These are phyloP conservation scores for Ceratocystis huliohia DNA, from an alignment of 2,329 filamentous ascomycete genomes.

Conservation along the genomic window DNA sequence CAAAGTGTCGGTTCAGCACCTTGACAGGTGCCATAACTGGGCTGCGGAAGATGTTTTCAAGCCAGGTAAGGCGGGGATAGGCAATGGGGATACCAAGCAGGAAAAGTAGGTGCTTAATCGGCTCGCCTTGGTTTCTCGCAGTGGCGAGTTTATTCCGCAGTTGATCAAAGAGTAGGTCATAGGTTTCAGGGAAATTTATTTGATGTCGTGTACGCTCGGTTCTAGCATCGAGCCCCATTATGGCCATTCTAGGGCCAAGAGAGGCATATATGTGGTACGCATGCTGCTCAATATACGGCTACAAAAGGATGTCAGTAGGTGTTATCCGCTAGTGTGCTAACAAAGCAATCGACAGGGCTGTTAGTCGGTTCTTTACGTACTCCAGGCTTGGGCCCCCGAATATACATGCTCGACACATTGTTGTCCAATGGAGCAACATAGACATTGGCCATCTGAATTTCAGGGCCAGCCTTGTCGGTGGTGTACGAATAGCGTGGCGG, in stretches of 20 bases:
- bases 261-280: conserved; percentile 80
- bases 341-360: not conserved
- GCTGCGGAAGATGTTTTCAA: conserved; percentile 81
- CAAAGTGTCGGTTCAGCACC: conserved; percentile 81
- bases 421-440: conserved; percentile 52
- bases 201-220: conserved; percentile 91
- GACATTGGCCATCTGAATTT: conserved; percentile 55
- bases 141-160: conserved; percentile 59
- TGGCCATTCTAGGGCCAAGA: conserved; percentile 68
- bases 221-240: conserved; percentile 81
- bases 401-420: conserved; percentile 54
- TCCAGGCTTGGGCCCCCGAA: conserved; percentile 61
- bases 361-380: conserved; percentile 36
- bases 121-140: conserved; percentile 53
- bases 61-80: conserved; percentile 87
- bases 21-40: conserved; percentile 81
- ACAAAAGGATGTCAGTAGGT: conserved; percentile 24
- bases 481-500: conserved; percentile 80
- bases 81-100: conserved; percentile 78
- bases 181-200: conserved; percentile 88
- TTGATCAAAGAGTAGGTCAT: conserved; percentile 68
- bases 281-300: conserved; percentile 78
- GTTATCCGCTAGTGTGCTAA: conserved; percentile 27
- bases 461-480: conserved; percentile 39
- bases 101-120: conserved; percentile 78